These are phyloP conservation scores for Chrysanthemum lavandulifolium DNA, from an alignment of 129 eudicot species.

Conservation along the genomic window DNA sequence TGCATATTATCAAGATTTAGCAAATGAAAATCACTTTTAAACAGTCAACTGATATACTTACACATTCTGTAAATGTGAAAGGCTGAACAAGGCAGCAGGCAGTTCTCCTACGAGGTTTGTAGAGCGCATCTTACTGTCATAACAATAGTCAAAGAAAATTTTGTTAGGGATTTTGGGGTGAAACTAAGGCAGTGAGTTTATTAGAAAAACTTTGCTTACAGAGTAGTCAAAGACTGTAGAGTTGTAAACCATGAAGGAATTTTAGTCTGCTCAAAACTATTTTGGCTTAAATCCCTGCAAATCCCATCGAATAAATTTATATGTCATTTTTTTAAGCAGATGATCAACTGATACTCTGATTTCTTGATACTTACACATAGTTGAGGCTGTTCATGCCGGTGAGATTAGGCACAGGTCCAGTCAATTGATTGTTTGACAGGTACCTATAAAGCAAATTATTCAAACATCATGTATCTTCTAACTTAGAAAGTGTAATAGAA, in stretches of 20 bases:
- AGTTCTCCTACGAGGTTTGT: slow-evolving; percentile 60
- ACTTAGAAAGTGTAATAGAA: neutral
- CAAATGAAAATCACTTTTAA: neutral
- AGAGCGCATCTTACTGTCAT: slow-evolving; percentile 42
- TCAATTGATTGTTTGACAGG: slow-evolving; percentile 45
- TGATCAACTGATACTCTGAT: neutral
- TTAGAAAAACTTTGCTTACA: neutral
- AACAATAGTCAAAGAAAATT: neutral
- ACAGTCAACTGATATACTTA: slow-evolving; percentile 22
- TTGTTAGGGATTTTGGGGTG: neutral
- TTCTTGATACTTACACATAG: slow-evolving; percentile 39
- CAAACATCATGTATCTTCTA: neutral
- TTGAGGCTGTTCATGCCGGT: slow-evolving; percentile 40
- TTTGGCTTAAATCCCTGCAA: slow-evolving; percentile 57
- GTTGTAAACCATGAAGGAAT: slow-evolving; percentile 38
- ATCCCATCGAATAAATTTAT: neutral
- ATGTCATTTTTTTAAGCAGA: neutral
- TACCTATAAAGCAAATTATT: slow-evolving; percentile 20
- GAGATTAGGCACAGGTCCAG: slow-evolving; percentile 45
- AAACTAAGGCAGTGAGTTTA: neutral
- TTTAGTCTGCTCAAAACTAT: slow-evolving; percentile 30
- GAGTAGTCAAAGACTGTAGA: too few species aligned
- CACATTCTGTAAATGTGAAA: slow-evolving; percentile 62
- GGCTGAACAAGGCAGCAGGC: slow-evolving; percentile 45
- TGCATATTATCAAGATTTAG: slow-evolving; percentile 29